Base-by-base conservation (phyloP, 1,284 basidiomycete species). In the Ustilago shanxiensis region DNA sequence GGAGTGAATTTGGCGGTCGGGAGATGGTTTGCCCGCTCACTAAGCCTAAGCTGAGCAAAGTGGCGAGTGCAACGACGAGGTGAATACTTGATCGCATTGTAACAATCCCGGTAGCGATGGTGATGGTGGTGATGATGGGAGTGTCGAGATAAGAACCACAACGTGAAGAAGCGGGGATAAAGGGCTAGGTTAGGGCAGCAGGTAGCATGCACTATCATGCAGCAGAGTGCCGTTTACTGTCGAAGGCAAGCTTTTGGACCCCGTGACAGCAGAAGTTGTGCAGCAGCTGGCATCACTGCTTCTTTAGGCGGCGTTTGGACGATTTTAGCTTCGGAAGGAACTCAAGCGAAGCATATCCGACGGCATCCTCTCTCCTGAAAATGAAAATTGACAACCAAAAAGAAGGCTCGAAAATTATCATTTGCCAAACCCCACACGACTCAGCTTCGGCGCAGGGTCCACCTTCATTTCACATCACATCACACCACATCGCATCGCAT, bases 1-100 rank as follows among this genome's bases (percentile, higher is more conserved):
- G 70, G 4, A 72, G 70, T 6, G 64, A 56, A 6, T 60, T 47
- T 1, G 44, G 64, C 1, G 70, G 70, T 22, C 60, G 60, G 14
- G 64, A 63, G 49, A 72, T 67, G 39, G 52, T 37, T 31, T 72
- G 64, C 2, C 55, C 39, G 10, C 26, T 22, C 8, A 35, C 28
- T 13, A 29, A 24, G 6, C 29, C 29, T 1, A 60, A 35, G 37
- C 31, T n/a, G 20, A 58, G 33, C 44, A 66, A 20, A 20, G 24
- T 16, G 33, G 29, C 31, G 20, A 33, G 18, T 13, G 14, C 45
- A n/a, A 33, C 39, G 22, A 2, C 4, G 45, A 3, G 39, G 39
- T 13, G 20, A 7, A 7, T 16, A 9, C 7, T 37, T 53, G 44
- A 14, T 35, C 14, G 55, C 41, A 31, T 47, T 14, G 22, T 49